Evolutionary conservation across 225 moss, liverwort and hornwort species (phyloP).

Genomic region (Marchantia paleacea): DNA sequence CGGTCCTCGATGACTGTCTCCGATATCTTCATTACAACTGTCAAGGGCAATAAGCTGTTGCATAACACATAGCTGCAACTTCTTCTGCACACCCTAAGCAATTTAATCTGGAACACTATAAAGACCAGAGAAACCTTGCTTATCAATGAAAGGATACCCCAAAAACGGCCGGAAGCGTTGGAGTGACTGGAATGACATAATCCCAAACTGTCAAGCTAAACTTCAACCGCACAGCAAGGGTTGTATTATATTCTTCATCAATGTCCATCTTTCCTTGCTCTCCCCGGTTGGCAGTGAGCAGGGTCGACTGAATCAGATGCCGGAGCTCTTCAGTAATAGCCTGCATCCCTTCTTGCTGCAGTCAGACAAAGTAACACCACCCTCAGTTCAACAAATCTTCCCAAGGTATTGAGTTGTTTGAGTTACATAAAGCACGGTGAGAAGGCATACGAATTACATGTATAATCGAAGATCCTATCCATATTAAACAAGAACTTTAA

Average conservation of each 20-base stretch:
- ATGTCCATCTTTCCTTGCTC: conserved; percentile 84
- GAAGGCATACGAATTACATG: not conserved
- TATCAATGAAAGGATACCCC: conserved; percentile 62
- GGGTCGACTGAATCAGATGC: conserved; percentile 64
- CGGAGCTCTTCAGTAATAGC: conserved; percentile 60
- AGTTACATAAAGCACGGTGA: not conserved
- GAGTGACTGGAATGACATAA: conserved; percentile 69
- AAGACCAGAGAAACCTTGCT: not conserved
- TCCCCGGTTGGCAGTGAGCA: conserved; percentile 50
- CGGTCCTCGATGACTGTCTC: conserved; percentile 93
- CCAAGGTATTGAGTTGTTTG: not conserved
- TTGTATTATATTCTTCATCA: conserved; percentile 65
- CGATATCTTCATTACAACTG: conserved; percentile 57
- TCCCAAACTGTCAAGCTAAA: conserved; percentile 84
- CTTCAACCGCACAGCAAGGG: conserved; percentile 61
- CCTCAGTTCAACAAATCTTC: not conserved
- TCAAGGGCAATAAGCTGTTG: conserved; percentile 33
- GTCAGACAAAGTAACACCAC: conserved; percentile 8
- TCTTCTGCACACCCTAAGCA: not conserved
- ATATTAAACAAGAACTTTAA: too few species aligned
- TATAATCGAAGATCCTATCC: not conserved
- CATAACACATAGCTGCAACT: not conserved
- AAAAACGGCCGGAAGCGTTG: conserved; percentile 83
- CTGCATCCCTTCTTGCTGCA: conserved; percentile 65
- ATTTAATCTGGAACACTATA: not conserved